phyloP scores from a whole-genome alignment of 2,329 filamentous ascomycete species.

The Cordyceps cicadae region DNA sequence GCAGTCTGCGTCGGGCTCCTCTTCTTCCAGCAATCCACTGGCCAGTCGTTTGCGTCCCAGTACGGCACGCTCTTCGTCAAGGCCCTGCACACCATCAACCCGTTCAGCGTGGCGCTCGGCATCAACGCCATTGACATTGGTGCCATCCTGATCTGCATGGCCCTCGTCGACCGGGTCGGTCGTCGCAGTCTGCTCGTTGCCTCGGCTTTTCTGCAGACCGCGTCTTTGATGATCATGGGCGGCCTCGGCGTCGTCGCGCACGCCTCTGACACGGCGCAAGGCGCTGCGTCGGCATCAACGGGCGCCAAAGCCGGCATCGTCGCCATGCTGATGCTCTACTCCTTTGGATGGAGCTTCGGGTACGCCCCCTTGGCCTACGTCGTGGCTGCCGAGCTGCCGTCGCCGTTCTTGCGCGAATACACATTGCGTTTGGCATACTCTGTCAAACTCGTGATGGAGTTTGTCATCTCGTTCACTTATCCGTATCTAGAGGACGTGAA shows the following conservation, averaged over 20 bases:
- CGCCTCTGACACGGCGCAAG: conserved; percentile 8
- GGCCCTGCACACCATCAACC: conserved; percentile 21
- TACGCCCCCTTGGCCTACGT: conserved; percentile 30
- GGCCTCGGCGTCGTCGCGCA: conserved; percentile 23
- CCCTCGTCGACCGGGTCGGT: conserved; percentile 17
- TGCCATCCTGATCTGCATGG: conserved; percentile 13
- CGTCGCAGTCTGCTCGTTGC: conserved; percentile 19
- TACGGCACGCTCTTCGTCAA: conserved; percentile 26
- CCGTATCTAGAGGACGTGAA: background rate
- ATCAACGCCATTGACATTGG: conserved; percentile 16
- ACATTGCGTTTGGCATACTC: background rate
- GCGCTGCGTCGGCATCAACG: background rate
- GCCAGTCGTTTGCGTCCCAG: conserved; percentile 21
- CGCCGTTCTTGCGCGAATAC: conserved; percentile 11
- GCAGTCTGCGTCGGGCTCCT: conserved; percentile 20
- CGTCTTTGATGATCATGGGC: conserved; percentile 27
- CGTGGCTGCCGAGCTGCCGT: conserved; percentile 26
- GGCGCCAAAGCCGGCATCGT: conserved; percentile 22
- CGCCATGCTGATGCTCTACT: conserved; percentile 25
- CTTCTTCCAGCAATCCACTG: conserved; percentile 24
- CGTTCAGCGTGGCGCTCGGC: conserved; percentile 20
- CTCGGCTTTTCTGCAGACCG: conserved; percentile 22
- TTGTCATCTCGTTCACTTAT: background rate
- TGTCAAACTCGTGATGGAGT: background rate
- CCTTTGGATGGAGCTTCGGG: conserved; percentile 22